Conservation (phyloP, 1,284 basidiomycete species). For the Ustilago tritici region DNA sequence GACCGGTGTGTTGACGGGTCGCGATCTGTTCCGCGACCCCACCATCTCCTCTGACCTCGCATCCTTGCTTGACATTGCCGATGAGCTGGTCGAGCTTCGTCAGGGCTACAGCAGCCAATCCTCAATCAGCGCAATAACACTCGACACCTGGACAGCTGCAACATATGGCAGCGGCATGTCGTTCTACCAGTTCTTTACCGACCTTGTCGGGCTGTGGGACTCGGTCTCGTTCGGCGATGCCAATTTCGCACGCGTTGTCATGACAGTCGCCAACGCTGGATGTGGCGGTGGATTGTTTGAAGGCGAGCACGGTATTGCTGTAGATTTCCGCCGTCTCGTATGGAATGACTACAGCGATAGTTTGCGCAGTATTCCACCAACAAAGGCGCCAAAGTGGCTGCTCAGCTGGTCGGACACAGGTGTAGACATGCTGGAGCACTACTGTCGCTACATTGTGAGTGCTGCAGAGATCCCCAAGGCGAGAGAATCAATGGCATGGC, state of each 20-base stretch:
- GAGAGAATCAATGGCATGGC: constrained; percentile 74
- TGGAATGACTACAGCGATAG: constrained; percentile 82
- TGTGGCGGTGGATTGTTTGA: constrained; percentile 23
- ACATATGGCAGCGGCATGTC: constrained; percentile 58
- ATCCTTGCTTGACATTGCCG: constrained; percentile 56
- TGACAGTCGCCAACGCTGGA: constrained; percentile 74
- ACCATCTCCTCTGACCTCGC: constrained; percentile 76
- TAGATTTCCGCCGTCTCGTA: constrained; percentile 84
- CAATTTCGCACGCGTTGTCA: constrained; percentile 81
- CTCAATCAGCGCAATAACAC: constrained; percentile 72
- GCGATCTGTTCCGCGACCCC: constrained; percentile 79
- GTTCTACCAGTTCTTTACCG: constrained; percentile 94
- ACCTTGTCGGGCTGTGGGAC: constrained; percentile 88
- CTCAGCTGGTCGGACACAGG: constrained; percentile 80
- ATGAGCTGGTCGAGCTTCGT: constrained; percentile 39
- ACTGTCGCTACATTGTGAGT: constrained; percentile 70
- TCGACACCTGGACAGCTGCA: constrained; percentile 31
- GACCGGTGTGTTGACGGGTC: constrained; percentile 58
- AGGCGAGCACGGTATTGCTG: constrained; percentile 76
- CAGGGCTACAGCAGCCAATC: neutral
- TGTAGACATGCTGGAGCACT: constrained; percentile 75
- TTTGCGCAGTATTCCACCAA: constrained; percentile 57
- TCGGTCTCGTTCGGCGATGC: constrained; percentile 87
- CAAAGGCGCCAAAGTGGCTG: constrained; percentile 72
- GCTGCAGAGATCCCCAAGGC: constrained; percentile 66